Evolutionary conservation across 164 flowering plant species (phyloP).

Genomic region (Tinospora cordifolia): DNA sequence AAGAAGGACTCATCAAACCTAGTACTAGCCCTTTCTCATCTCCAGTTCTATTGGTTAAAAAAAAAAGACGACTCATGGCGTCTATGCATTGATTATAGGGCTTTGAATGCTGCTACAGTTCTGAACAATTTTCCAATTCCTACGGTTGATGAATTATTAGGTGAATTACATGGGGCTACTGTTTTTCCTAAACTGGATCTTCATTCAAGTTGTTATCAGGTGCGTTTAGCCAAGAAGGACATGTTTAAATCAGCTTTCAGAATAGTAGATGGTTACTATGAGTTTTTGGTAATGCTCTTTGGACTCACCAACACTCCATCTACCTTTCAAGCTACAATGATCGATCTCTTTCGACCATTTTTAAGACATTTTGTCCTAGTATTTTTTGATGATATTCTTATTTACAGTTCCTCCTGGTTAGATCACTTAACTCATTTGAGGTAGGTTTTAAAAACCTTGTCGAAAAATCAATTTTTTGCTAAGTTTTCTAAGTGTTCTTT

Average conservation of each 20-base stretch:
- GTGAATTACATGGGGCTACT: background rate
- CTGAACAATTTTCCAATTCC: background rate
- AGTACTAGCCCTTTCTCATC: no score
- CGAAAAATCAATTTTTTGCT: background rate
- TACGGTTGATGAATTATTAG: background rate
- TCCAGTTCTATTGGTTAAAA: no score
- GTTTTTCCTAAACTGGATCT: background rate
- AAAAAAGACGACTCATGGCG: background rate
- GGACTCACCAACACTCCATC: background rate
- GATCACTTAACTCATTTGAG: background rate
- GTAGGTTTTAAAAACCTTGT: no score
- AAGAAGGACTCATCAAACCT: no score
- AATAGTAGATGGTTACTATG: background rate
- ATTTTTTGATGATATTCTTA: background rate
- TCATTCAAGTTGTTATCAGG: background rate
- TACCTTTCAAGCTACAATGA: background rate
- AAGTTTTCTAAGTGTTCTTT: background rate
- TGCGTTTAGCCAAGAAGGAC: background rate
- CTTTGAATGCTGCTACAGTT: background rate
- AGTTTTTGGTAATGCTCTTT: constrained; percentile 2
- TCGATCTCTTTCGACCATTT: background rate
- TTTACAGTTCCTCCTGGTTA: background rate
- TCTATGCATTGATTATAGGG: constrained; percentile 2
- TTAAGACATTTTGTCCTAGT: background rate
- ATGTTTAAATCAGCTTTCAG: background rate